Conservation (phyloP, 805 yeast genomes). For the Komagataella pastoris region DNA sequence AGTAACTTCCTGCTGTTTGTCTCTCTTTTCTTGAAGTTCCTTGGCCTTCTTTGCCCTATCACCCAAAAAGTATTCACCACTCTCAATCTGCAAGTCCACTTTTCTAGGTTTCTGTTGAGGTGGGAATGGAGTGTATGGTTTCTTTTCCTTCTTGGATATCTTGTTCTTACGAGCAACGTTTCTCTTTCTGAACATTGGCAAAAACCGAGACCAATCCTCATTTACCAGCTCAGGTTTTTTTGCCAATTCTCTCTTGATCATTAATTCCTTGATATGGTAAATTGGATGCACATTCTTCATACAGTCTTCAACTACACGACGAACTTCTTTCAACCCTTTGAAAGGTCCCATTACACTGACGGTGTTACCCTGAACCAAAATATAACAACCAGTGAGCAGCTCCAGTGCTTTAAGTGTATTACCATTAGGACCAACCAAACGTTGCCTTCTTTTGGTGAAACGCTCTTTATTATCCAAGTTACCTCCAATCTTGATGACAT, state of each 20-base stretch:
- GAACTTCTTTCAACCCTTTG: conserved; percentile 81
- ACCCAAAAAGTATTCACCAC: conserved; percentile 95
- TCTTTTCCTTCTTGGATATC: conserved; percentile 33
- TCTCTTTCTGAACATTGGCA: conserved; percentile 94
- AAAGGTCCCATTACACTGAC: conserved; percentile 95
- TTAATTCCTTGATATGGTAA: conserved; percentile 90
- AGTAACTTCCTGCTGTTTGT: conserved; percentile 61
- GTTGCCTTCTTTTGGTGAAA: conserved; percentile 89
- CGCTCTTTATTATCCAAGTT: conserved; percentile 84
- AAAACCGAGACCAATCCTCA: conserved; percentile 93
- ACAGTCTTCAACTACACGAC: conserved; percentile 95
- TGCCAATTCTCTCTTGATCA: conserved; percentile 93
- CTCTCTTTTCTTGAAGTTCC: conserved; percentile 64
- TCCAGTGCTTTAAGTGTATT: conserved; percentile 94
- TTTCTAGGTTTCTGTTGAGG: conserved; percentile 95
- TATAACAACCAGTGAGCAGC: conserved; percentile 87
- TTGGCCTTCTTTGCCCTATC: conserved; percentile 68
- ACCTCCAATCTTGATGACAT: conserved; percentile 88
- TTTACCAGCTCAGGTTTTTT: conserved; percentile 90
- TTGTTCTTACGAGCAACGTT: conserved; percentile 84
- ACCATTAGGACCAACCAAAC: conserved; percentile 94
- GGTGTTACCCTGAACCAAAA: conserved; percentile 93
- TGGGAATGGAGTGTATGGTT: conserved; percentile 96
- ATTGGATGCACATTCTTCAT: conserved; percentile 97
- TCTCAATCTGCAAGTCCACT: conserved; percentile 92